Evolutionary conservation across 108 stramenopile species (phyloP).

Genomic region (Cylindrotheca fusiformis): DNA sequence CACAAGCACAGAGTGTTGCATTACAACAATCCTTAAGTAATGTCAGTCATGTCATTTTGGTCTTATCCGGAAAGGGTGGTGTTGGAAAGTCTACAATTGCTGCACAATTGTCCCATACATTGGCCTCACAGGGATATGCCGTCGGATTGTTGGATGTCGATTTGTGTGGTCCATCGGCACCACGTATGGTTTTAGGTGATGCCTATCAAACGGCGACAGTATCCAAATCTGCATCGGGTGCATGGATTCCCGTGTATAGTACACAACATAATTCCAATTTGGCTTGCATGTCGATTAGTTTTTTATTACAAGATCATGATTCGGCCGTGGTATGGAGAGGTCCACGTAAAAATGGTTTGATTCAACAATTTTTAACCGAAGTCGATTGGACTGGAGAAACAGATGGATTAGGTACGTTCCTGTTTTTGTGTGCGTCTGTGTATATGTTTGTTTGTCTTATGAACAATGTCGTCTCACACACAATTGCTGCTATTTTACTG

Average conservation of each 20-base stretch:
- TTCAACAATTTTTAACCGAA: constrained; percentile 98
- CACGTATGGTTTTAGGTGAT: constrained; percentile 89
- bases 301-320: constrained; percentile 86
- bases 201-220: constrained; percentile 55
- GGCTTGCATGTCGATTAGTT: constrained; percentile 97
- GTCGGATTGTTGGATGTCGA: constrained; percentile 98
- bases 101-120: constrained; percentile 90
- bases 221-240: constrained; percentile 87
- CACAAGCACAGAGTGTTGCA: constrained; percentile 40
- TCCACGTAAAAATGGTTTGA: constrained; percentile 98
- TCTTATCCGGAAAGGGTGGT: constrained; percentile 98
- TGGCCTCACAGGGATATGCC: constrained; percentile 85
- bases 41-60: constrained; percentile 92
- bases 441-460: no score
- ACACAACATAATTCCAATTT: constrained; percentile 69
- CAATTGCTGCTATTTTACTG: no score
- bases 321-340: constrained; percentile 97
- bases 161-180: constrained; percentile 97
- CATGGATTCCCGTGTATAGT: constrained; percentile 97
- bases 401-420: constrained; percentile 82
- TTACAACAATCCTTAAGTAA: constrained; percentile 69
- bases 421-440: no score
- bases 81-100: constrained; percentile 97
- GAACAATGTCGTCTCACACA: no score
- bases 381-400: constrained; percentile 82